Evolutionary conservation across 495 filamentous ascomycete genomes (phyloP), one percentile per base, ranked within the genome.

Genomic region (Penicillium canariense): DNA sequence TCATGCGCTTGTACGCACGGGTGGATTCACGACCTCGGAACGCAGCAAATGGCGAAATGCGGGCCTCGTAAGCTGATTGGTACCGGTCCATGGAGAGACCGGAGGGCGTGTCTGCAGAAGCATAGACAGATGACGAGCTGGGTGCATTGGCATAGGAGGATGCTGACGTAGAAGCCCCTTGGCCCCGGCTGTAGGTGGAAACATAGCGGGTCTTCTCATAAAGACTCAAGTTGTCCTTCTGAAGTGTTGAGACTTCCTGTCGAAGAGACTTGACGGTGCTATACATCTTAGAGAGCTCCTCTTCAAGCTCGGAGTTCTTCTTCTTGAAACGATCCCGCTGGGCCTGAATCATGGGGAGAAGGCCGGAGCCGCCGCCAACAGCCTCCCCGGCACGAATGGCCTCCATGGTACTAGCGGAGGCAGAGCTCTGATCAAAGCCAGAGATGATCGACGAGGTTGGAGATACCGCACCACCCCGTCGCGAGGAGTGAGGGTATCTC

Each of bases 191-290:
- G 77, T 96, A 97, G 4, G 90, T 89, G 12, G 91, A 95, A 11
- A 96, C 85, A 70, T 97, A 99, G 34, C 94, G 85, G 30, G 94
- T 96, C 79, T 97, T 99, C 68, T 99, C 94, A 68, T 99, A 99
- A 3, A 99, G 83, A 62, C 88, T 87, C 28, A 99, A 81, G 67
- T 99, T 99, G 71, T 99, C 94, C 68, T 91, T 94, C 66, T 97
- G 94, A 11, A 99, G 77, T 10, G 90, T 87, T 35, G 91, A 86
- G 58, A 99, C 84, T 64, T 99, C 94, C 54, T 93, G 89, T 14
- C 95, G 85, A 26, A 97, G 78, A 9, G 91, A 87, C 20, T 93
- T 91, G 23, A 97, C 86, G 0, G 84, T 87, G 34, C 78, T 81
- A 65, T 97, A 89, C 47, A 80, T 75, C 53, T 94, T 91, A 6